Evolutionary conservation across 2,329 filamentous ascomycete species (phyloP).

Genomic region (Didymella exigua): DNA sequence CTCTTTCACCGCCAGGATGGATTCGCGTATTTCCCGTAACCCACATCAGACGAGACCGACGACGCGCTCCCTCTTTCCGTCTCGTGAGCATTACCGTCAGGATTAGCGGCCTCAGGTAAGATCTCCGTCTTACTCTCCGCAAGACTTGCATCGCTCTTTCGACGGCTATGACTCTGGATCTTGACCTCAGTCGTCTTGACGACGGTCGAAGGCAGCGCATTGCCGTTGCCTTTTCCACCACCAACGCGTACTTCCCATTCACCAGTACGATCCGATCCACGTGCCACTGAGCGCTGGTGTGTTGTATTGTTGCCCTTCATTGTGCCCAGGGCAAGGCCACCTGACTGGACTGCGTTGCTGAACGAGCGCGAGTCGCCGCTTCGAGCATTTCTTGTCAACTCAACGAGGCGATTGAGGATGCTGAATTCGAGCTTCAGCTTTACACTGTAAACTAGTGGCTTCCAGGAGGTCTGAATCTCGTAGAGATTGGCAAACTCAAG

Average conservation of each 20-base stretch:
- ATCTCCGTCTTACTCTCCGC: constrained; percentile 25
- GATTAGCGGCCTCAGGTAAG: constrained; percentile 11
- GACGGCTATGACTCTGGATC: constrained; percentile 26
- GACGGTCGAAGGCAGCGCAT: constrained; percentile 17
- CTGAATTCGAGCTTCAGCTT: constrained; percentile 60
- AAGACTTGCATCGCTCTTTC: constrained; percentile 17
- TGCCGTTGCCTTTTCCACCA: constrained; percentile 13
- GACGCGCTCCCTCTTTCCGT: constrained; percentile 20
- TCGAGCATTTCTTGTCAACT: constrained; percentile 19
- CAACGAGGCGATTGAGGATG: constrained; percentile 51
- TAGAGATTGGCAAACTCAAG: constrained; percentile 28
- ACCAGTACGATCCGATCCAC: constrained; percentile 9
- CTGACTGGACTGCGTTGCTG: constrained; percentile 15
- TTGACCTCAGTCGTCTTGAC: constrained; percentile 30
- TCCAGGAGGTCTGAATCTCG: constrained; percentile 38
- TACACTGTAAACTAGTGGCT: constrained; percentile 50
- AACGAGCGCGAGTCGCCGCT: constrained; percentile 17
- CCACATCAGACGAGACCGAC: constrained; percentile 21
- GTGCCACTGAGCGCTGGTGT: constrained; percentile 14
- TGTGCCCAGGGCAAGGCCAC: constrained; percentile 20
- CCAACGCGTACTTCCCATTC: constrained; percentile 25
- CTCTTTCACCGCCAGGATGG: constrained; percentile 7
- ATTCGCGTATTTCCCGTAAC: constrained; percentile 19
- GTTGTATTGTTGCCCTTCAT: constrained; percentile 16
- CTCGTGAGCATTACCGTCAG: constrained; percentile 7